Evolutionary conservation across 169 alveolate genomes (phyloP), one percentile per base, ranked within the genome.

Genomic region (Toxoplasma gondii): DNA sequence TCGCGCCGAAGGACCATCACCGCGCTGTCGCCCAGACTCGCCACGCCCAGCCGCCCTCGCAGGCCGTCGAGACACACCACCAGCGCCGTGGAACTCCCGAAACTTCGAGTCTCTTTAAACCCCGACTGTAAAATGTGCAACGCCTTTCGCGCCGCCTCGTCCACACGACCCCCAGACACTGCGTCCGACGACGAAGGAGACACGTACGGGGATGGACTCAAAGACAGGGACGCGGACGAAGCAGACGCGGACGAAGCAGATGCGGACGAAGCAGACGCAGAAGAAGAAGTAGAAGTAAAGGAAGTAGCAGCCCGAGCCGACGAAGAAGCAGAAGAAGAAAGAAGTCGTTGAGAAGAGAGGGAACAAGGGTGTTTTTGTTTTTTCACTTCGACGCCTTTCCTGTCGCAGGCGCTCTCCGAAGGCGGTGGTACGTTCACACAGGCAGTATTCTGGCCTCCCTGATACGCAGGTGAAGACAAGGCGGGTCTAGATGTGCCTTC

Each of bases 11-110:
- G 93, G 78, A 96, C 64, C 92, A 96, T 95, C 91, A 95, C 54
- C 38, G 95, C 96, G 81, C 96, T 93, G 92, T 96, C 97, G n/a
- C 97, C 97, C 81, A 96, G 49, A 41, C 95, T 95, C 64, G 96
- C 93, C 44, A 96, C 92, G 38, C 97, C 97, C 41, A 96, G 87
- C 27, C 91, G 81, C 44, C 95, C 96, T 9, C 96, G 80, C 81
- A 70, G 86, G 90, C 94, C 96, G 91, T 96, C 97, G 43, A 95
- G 80, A 41, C 95, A 78, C 36, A 93, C 97, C 69, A 96, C 96
- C n/a, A 96, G 91, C 43, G 97, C 97, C 31, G 97, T 96, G 39
- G 96, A 86, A 53, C 96, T 93, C 43, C 97, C 97, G 91, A 95
- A 96, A 36, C 96, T 96, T 58, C 94, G 95, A 29, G 97, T 95